Conservation (phyloP, 2,329 filamentous ascomycete genomes). For the Teratosphaeria viscida region DNA sequence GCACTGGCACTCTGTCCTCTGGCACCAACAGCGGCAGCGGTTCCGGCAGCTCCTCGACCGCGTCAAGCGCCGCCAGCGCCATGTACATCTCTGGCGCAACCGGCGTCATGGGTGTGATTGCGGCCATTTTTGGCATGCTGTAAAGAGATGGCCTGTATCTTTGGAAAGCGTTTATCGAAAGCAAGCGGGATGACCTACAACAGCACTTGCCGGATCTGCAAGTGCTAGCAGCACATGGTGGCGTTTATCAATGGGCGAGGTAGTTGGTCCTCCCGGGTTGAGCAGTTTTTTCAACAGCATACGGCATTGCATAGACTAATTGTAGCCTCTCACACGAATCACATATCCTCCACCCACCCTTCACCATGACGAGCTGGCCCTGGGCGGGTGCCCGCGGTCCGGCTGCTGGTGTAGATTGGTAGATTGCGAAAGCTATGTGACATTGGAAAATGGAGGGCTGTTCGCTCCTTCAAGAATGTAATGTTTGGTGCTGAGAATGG, state of each 20-base stretch:
- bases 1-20: slow-evolving; percentile 20
- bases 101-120: slow-evolving; percentile 36
- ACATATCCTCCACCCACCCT: background rate
- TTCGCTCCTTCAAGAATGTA: background rate
- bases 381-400: background rate
- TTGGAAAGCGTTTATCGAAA: slow-evolving; percentile 1
- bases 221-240: background rate
- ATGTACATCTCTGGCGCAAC: slow-evolving; percentile 34
- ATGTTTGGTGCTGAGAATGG: background rate
- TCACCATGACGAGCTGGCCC: background rate
- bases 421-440: background rate
- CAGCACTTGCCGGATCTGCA: background rate
- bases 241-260: background rate
- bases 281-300: slow-evolving; percentile 1
- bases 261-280: background rate
- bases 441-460: background rate
- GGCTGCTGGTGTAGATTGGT: background rate
- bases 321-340: slow-evolving; percentile 10
- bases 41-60: slow-evolving; percentile 11
- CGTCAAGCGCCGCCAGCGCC: slow-evolving; percentile 29
- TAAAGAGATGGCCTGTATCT: slow-evolving; percentile 22
- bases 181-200: background rate
- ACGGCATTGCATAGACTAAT: slow-evolving; percentile 25
- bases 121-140: slow-evolving; percentile 37
- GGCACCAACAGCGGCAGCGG: slow-evolving; percentile 17